Evolutionary conservation across 495 filamentous ascomycete species (phyloP), one percentile per base, ranked within the genome.

Genomic region (Articulospora tetracladia): DNA sequence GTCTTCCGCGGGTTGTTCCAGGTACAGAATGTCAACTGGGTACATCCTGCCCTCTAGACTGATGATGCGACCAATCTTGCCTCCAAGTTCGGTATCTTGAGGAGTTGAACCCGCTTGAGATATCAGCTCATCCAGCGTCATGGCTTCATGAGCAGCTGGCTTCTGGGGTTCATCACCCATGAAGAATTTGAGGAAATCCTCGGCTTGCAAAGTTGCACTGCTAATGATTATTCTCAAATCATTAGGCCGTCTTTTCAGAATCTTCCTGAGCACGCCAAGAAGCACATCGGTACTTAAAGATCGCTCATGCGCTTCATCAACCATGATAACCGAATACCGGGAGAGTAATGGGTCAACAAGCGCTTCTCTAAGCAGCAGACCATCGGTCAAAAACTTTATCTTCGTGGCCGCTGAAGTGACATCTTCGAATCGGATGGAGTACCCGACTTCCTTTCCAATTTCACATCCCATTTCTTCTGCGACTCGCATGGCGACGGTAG

Each of bases 341-440:
- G 90, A 94, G 19, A 99, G 75, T 15, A 97, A 78, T 58, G 94
- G 94, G 72, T 98, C 95, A 20, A 96, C 90, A 13, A 99, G 79
- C 20, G 91, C 92, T 75, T 99, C 95, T 72, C 94, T 82, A 65
- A 99, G 87, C 25, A 99, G 80, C 67, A 99, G 82, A 11, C 94
- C 95, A 78, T 99, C 94, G 1, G 95, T 98, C 60, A 98, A 73
- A 70, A 97, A 99, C 70, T 99, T 99, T 72, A 99, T 95, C 51
- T 83, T 82, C 1, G 94, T 99, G 51, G 80, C 77, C 12, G 87
- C 82, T 46, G 92, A 96, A n/a, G 93, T 97, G 63, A 89, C 77
- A 77, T 98, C 94, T 69, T 98, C 95, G 70, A 99, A 99, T 55
- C 94, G 83, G 61, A 98, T 97, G 22, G 92, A 92, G 70, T 97